A percentile compares a stretch with the other conserved stretches of the same genome.
Conservation (phyloP, 441 rosid species). For the Pelargonium myrrhifolium region DNA sequence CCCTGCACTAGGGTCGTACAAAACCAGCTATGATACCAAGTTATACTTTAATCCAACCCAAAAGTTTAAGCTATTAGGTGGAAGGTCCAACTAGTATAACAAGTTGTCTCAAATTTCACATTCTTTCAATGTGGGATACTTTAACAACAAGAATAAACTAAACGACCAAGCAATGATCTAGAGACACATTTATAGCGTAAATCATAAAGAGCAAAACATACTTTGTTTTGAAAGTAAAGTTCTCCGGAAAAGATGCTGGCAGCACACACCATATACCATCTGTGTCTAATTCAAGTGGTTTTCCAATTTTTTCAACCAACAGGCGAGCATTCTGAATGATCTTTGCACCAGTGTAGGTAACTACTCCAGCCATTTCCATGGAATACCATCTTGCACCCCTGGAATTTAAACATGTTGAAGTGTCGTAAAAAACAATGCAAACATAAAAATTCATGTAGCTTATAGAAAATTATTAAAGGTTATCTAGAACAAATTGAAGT, state of each 20-base stretch:
- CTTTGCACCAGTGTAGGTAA: conserved; percentile 98
- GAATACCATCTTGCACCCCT: conserved; percentile 99
- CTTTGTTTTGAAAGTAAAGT: conserved; percentile 86
- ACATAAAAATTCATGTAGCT: conserved; percentile 12
- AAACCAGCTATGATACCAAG: too few species aligned
- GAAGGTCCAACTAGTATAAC: too few species aligned
- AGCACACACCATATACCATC: conserved; percentile 99
- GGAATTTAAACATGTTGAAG: conserved; percentile 24
- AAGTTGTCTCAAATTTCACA: too few species aligned
- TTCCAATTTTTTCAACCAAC: conserved; percentile 95
- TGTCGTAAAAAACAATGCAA: conserved; percentile 21
- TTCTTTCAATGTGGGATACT: too few species aligned
- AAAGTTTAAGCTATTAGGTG: too few species aligned
- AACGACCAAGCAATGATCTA: background rate
- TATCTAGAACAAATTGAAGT: conserved; percentile 17
- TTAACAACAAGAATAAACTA: background rate
- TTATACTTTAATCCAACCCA: too few species aligned
- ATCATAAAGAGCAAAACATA: conserved; percentile 36
- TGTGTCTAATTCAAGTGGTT: conserved; percentile 97
- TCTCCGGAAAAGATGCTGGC: conserved; percentile 97
- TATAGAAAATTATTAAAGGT: conserved; percentile 12
- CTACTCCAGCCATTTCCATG: conserved; percentile 99
- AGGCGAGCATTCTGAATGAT: conserved; percentile 94
- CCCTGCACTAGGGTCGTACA: too few species aligned
- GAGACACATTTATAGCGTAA: conserved; percentile 10